Evolutionary conservation across 2,329 filamentous ascomycete species (phyloP), one percentile per base, ranked within the genome.

Genomic region (Pseudonectria buxi): DNA sequence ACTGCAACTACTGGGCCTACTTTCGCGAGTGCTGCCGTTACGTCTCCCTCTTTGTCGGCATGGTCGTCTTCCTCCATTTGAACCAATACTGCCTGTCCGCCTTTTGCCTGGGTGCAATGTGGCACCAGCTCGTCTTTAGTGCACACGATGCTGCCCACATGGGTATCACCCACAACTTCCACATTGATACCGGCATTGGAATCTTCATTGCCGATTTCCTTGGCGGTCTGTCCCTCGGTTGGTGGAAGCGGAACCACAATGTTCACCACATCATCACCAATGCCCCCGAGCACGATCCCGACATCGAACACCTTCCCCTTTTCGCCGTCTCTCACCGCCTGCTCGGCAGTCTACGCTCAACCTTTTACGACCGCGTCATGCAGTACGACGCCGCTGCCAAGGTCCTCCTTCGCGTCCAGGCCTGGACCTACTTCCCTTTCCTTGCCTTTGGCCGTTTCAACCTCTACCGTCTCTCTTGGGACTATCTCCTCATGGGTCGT

Each of bases 231-330:
- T 95, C 87, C 16, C 65, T 95, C 35, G 86, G 90, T 29, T 98
- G 92, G 92, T 98, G 92, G 90, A 96, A 96, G 64, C 75, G 79
- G 43, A 95, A 81, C 57, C 90, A 96, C 62, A 96, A 96, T 55
- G 88, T 95, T 7, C 90, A 96, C 57, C 90, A 96, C 55, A 88
- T 96, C 49, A 83, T 96, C 34, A 96, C 92, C 13, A 96, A 96
- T 59, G 83, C 83, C 28, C 86, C 89, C 11, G 92, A 95, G 60
- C 90, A 96, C 57, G 90, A 96, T 57, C 90, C 92, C 0, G 90
- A 96, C 57, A 96, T 95, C 50, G 79, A 90, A 57, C 83, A 95
- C 58, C 76, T 94, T 61, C 89, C 89, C 3, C 82, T 95, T 57
- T 87, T 95, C 57, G 86, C 87, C 40, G 77, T 92, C 22, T 88